Base-by-base conservation (phyloP, 139 green algal genomes). In the Chlorella sorokiniana region DNA sequence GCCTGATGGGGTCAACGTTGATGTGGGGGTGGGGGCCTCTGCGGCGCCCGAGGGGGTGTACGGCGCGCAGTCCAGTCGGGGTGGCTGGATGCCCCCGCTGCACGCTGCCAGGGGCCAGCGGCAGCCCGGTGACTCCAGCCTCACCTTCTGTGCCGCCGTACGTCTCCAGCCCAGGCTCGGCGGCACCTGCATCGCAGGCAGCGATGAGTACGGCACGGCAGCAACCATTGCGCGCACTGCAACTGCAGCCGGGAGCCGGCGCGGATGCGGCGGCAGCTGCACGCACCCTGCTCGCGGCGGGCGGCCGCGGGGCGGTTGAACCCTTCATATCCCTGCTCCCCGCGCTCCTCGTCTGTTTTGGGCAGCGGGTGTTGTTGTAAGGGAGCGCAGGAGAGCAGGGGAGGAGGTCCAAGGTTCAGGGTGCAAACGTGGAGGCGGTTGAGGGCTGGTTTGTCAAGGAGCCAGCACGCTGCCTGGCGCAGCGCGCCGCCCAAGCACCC, bases 291-390 rank as follows among this genome's bases (percentile, higher is more conserved):
- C 23, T 25, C 54, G 2, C 54, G 22, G 20, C 54, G 25, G 23
- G 54, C 54, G 54, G 54, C 54, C 4, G 25, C 31, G 62, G 62
- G 62, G 4, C 31, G n/a, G 62, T 69, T 40, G 31, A 69, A 31
- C 27, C 62, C 62, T 44, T 69, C 31, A 40, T 41, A 69, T 0
- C 3, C 1, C 31, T 69, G 62, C 62, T 69, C 62, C 29, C 62
- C 62, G 29, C 62, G 62, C 62, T 69, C 62, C 62, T 69, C 62
- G 62, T 69, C 62, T 69, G 62, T n/a, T 16, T 16, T 59, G 48
- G 14, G 48, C 14, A 16, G 16, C 48, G 48, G 48, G 11, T 64
- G 22, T 27, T 22, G 35, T 18, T 14, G 14, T n/a, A 35, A 48
- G 7, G 64, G 35, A 20, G 37, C n/a, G 35, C 48, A 8, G 6